Evolutionary conservation across 176 grass and related monocot genomes (phyloP).

Genomic region (Zoysia japonica): DNA sequence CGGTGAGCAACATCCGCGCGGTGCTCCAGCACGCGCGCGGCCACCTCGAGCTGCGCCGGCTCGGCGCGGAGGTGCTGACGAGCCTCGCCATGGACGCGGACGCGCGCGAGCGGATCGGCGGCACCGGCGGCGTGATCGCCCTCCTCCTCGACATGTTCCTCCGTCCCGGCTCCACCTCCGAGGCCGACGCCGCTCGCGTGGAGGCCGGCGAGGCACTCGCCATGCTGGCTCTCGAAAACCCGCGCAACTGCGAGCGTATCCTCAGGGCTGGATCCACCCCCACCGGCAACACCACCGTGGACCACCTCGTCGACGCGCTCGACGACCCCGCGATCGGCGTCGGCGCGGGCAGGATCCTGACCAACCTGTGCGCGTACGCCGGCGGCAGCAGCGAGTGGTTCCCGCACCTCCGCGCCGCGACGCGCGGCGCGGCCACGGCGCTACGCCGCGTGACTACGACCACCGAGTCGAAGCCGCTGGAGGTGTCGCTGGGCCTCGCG

Average conservation of each 20-base stretch:
- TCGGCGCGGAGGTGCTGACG: constrained; percentile 63
- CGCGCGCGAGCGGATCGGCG: constrained; percentile 63
- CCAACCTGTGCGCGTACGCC: constrained; percentile 60
- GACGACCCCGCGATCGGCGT: constrained; percentile 21
- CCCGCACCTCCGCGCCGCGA: constrained; percentile 31
- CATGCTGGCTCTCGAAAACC: constrained; percentile 72
- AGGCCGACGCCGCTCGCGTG: constrained; percentile 29
- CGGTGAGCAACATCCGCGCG: constrained; percentile 73
- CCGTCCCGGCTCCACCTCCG: not conserved
- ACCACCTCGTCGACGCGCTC: constrained; percentile 45
- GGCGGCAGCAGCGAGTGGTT: constrained; percentile 17
- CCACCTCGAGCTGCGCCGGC: constrained; percentile 42
- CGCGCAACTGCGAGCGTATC: constrained; percentile 62
- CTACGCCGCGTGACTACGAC: constrained; percentile 24
- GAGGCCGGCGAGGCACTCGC: constrained; percentile 80
- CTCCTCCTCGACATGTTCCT: constrained; percentile 74
- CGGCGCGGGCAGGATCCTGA: constrained; percentile 52
- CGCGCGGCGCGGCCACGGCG: constrained; percentile 34
- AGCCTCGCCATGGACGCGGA: constrained; percentile 70
- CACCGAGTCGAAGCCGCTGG: constrained; percentile 33
- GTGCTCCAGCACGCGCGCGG: constrained; percentile 44
- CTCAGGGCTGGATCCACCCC: not conserved
- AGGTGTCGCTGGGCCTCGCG: constrained; percentile 56
- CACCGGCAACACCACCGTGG: constrained; percentile 8
- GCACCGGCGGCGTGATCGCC: constrained; percentile 60